These are phyloP conservation scores for Aspergillus taichungensis DNA, from an alignment of 495 filamentous ascomycete genomes.

Conservation along the genomic window DNA sequence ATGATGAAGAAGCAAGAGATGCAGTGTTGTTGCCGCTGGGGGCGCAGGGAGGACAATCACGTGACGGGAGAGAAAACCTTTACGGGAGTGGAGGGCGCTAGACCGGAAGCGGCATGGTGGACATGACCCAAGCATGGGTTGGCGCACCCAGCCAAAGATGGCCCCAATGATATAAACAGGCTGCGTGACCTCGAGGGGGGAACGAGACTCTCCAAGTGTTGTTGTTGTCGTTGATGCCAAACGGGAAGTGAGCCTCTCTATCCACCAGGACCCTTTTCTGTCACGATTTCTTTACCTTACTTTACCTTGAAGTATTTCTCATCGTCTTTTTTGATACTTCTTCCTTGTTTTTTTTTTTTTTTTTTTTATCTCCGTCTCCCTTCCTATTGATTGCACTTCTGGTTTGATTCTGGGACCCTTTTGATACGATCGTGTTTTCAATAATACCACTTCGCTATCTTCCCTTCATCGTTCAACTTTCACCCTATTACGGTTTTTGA, in stretches of 20 bases:
- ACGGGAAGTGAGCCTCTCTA: no score
- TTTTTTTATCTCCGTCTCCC: conserved; percentile 1
- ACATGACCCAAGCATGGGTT: conserved; percentile 35
- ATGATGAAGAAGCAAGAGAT: conserved; percentile 1
- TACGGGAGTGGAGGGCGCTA: conserved; percentile 25
- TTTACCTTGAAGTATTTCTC: neutral
- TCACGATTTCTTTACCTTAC: conserved; percentile 3
- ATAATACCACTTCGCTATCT: conserved; percentile 3
- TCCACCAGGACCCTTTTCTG: conserved; percentile 12
- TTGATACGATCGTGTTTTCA: conserved; percentile 9
- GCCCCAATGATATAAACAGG: conserved; percentile 45
- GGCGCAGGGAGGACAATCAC: conserved; percentile 20
- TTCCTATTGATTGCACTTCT: neutral
- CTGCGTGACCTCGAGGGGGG: conserved; percentile 38
- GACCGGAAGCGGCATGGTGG: conserved; percentile 20
- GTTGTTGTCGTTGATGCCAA: conserved; percentile 4
- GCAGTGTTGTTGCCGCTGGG: conserved; percentile 3
- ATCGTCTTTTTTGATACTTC: neutral
- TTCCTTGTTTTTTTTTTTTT: neutral
- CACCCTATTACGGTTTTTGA: neutral
- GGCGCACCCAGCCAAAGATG: conserved; percentile 36
- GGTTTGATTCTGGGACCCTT: neutral
- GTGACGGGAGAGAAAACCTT: conserved; percentile 30
- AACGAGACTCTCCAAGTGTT: neutral
- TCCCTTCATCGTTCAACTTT: conserved; percentile 9